phyloP scores from a whole-genome alignment of 805 yeast species.

The Starmera amethionina region DNA sequence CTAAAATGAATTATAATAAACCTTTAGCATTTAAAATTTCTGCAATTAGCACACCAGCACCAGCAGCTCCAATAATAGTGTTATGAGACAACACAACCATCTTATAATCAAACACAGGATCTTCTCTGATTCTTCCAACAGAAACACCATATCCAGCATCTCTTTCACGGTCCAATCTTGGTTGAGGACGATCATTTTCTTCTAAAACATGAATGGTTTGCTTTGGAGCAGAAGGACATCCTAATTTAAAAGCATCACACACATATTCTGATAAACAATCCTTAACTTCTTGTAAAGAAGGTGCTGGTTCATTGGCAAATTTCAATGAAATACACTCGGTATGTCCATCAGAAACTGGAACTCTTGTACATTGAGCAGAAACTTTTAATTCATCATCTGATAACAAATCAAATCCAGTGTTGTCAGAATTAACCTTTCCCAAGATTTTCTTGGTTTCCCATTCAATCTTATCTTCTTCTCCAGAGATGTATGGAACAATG shows the following conservation, averaged over 20 bases:
- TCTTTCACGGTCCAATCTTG: slow-evolving; percentile 92
- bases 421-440: slow-evolving; percentile 47
- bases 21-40: slow-evolving; percentile 76
- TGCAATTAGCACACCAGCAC: slow-evolving; percentile 93
- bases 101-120: slow-evolving; percentile 86
- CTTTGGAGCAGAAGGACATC: slow-evolving; percentile 89
- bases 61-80: slow-evolving; percentile 98
- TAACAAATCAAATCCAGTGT: slow-evolving; percentile 46
- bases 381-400: slow-evolving; percentile 68
- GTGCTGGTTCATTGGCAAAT: slow-evolving; percentile 77
- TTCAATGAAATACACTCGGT: slow-evolving; percentile 87
- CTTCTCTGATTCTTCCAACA: slow-evolving; percentile 90
- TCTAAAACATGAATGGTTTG: slow-evolving; percentile 88
- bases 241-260: slow-evolving; percentile 72
- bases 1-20: slow-evolving; percentile 17
- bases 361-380: slow-evolving; percentile 94
- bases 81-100: slow-evolving; percentile 97
- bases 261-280: slow-evolving; percentile 57
- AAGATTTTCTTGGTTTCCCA: slow-evolving; percentile 96
- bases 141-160: slow-evolving; percentile 90
- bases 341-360: slow-evolving; percentile 96
- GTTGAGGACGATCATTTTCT: slow-evolving; percentile 92
- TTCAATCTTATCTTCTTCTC: slow-evolving; percentile 97
- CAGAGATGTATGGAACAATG: slow-evolving; percentile 87
- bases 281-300: slow-evolving; percentile 75